Percentiles rank a stretch among this genome's conserved stretches.
Conservation (phyloP, 805 yeast species). For the Suhomyces xylopsoci region DNA sequence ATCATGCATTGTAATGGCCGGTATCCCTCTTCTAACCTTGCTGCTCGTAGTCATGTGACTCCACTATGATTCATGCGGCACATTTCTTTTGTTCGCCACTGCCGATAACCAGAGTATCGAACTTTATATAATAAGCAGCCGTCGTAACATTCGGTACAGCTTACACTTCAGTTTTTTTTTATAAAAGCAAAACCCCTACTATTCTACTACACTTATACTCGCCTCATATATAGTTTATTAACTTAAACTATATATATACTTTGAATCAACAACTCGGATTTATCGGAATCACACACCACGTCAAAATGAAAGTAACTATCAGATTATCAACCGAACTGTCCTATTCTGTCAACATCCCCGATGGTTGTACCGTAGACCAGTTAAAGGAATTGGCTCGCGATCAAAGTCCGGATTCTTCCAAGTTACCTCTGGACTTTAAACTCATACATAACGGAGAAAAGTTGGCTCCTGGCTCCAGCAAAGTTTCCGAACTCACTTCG, state of each 20-base stretch:
- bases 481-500: slow-evolving; percentile 10
- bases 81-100: slow-evolving; percentile 6
- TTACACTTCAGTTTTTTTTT: background rate
- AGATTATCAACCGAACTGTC: slow-evolving; percentile 45
- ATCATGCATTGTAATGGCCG: background rate
- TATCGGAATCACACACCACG: background rate
- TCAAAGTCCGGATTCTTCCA: slow-evolving; percentile 26
- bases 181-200: background rate
- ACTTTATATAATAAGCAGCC: background rate
- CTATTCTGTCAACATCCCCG: slow-evolving; percentile 48
- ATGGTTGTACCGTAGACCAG: slow-evolving; percentile 51
- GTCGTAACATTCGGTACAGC: background rate
- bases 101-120: background rate
- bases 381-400: slow-evolving; percentile 45
- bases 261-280: background rate
- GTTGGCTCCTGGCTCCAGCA: slow-evolving; percentile 26
- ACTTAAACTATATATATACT: background rate
- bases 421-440: slow-evolving; percentile 37
- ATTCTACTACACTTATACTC: background rate
- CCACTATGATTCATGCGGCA: background rate
- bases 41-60: background rate
- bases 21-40: background rate
- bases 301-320: slow-evolving; percentile 47
- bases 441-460: slow-evolving; percentile 39
- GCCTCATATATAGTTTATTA: background rate